Evolutionary conservation across 2,329 filamentous ascomycete genomes (phyloP).

Genomic region (Arthrobotrys pseudoclavata): DNA sequence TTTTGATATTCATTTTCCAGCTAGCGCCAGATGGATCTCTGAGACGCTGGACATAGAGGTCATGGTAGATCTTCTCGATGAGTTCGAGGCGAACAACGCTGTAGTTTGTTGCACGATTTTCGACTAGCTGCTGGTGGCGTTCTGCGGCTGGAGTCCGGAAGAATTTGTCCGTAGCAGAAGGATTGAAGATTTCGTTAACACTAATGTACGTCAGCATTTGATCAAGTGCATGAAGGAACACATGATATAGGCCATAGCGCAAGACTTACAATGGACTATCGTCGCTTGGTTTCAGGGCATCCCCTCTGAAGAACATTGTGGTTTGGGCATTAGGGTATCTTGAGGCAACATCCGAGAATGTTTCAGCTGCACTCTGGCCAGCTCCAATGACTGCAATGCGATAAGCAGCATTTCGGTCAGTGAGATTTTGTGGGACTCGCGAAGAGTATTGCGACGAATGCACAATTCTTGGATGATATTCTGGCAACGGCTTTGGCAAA

Average conservation of each 20-base stretch:
- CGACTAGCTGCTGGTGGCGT: slow-evolving; percentile 74
- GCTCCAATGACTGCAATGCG: slow-evolving; percentile 87
- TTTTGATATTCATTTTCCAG: slow-evolving; percentile 87
- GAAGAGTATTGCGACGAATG: slow-evolving; percentile 88
- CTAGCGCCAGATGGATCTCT: slow-evolving; percentile 76
- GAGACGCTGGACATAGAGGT: slow-evolving; percentile 87
- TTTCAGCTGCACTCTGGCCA: slow-evolving; percentile 94
- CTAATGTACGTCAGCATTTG: slow-evolving; percentile 67
- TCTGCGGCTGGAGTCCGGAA: slow-evolving; percentile 76
- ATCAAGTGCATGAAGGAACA: neutral
- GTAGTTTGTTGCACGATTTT: slow-evolving; percentile 90
- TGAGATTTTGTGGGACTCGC: slow-evolving; percentile 65
- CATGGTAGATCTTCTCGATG: slow-evolving; percentile 88
- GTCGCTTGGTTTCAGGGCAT: slow-evolving; percentile 89
- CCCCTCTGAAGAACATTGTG: slow-evolving; percentile 82
- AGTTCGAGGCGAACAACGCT: slow-evolving; percentile 91
- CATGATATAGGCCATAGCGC: slow-evolving; percentile 60
- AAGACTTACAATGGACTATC: slow-evolving; percentile 89
- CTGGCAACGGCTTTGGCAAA: slow-evolving; percentile 78
- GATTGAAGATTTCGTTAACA: slow-evolving; percentile 97
- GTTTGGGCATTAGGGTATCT: slow-evolving; percentile 86
- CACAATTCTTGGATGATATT: slow-evolving; percentile 74
- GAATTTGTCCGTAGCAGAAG: slow-evolving; percentile 81
- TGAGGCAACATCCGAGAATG: slow-evolving; percentile 87
- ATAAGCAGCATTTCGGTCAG: slow-evolving; percentile 69